Evolutionary conservation across 2,329 filamentous ascomycete species (phyloP), one percentile per base, ranked within the genome.

Genomic region (Claviceps pazoutovae): DNA sequence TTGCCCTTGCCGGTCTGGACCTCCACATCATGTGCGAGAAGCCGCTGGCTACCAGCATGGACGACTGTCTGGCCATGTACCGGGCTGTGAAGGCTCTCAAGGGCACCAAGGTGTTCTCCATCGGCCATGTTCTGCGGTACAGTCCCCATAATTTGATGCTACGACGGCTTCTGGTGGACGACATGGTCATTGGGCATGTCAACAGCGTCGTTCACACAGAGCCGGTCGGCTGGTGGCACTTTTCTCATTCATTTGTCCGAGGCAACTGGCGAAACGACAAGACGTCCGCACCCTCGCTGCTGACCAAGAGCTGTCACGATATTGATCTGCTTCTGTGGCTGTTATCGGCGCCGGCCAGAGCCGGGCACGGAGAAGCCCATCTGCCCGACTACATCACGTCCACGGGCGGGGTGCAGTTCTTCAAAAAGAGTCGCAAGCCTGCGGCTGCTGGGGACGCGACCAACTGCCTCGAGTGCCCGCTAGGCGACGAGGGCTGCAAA

Each of bases 251-350:
- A 43, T 95, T 91, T 60, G 91, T 97, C 38, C 79, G 87, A 46
- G 93, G 93, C 16, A 96, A 97, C 68, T 97, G 93, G 93, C 80
- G 91, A 5, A 87, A 86, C 56, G 82, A 88, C 57, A 83, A 80
- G 0, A 83, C 72, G 5, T 83, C 78, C n/a, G 90, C 78, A 23
- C 91, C 83, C 6, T 91, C 86, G 1, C 74, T 98, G 1, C 75
- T 98, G 34, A 95, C 91, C 2, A 98, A 97, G 68, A 94, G 88
- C 54, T 97, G 93, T 59, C 93, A 98, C 61, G 93, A 98, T 60
- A 86, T 98, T 48, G 93, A 98, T 63, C 80, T 97, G 53, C 70
- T 97, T 4, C 73, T 97, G 16, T 98, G 93, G 93, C 71, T 97
- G 46, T 75, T 97, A 11, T 91, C 84, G 62, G 88, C 86, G 1